Base-by-base conservation (phyloP, 441 rosid species). In the Croton setiger region DNA sequence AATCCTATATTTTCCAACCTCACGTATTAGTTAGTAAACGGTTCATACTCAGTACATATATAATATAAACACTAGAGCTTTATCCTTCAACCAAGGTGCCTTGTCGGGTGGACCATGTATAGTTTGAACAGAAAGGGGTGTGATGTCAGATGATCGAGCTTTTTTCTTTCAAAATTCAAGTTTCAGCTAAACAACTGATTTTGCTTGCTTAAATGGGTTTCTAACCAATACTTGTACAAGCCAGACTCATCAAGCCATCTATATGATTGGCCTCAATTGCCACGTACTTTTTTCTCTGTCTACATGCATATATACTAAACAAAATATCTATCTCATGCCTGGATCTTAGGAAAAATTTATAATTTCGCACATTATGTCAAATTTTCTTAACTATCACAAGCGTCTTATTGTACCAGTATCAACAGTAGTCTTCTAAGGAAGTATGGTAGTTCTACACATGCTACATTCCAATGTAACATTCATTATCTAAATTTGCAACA, bases 141-240 rank as follows among this genome's bases (percentile, higher is more conserved):
- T 78, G 83, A 85, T 80, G 80, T 82, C 79, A 78, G 61, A 27
- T 67, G 45, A 57, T 67, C 41, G 68, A 44, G 7, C 57, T 65
- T 67, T 69, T 58, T 45, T 20, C 15, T 37, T 62, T 36, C 23
- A 52, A 70, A 64, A 78, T 71, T 68, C 79, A 80, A 82, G 83
- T 73, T 78, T 86, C 87, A 75, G 96, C 84, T 83, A 79, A 89
- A 86, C 88, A 83, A 79, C 84, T 79, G 83, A 81, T 80, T 85
- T 84, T 69, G 79, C 91, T 85, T 90, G 80, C 73, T 82, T 73
- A 70, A 45, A 60, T 74, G 79, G 77, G 85, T 86, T 83, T 83
- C 80, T 67, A 81, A 84, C 88, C 84, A 74, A 79, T 67, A 59
- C 75, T 73, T 64, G 76, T 70, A 77, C 52, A 66, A 66, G 67